A percentile compares a stretch with the other conserved stretches of the same genome.
phyloP scores from a whole-genome alignment of 148 eudicot genomes.

The Cornus florida region DNA sequence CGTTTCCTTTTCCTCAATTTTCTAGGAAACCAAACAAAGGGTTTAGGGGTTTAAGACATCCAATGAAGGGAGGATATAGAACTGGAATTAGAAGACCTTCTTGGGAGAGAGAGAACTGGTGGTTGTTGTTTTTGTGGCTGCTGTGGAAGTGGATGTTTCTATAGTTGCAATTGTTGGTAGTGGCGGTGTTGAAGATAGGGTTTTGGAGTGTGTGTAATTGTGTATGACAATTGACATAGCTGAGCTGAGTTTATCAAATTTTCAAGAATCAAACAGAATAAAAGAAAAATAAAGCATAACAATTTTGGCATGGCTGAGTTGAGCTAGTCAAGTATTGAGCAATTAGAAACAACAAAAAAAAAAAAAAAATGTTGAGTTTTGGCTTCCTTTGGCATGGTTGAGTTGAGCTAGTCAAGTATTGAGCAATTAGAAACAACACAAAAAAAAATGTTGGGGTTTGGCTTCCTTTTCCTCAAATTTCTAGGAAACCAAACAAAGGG shows the following conservation, averaged over 20 bases:
- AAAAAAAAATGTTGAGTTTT: too few species aligned
- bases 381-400: too few species aligned
- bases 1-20: neutral
- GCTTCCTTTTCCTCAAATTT: too few species aligned
- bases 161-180: neutral
- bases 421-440: too few species aligned
- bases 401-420: too few species aligned
- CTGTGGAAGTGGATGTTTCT: neutral
- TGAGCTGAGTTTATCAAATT: neutral
- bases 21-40: neutral
- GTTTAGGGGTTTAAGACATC: neutral
- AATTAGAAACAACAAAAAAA: too few species aligned
- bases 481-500: too few species aligned
- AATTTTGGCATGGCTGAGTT: neutral
- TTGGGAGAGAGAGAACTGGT: constrained; percentile 9
- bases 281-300: neutral
- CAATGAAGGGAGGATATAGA: too few species aligned
- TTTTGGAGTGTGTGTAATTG: neutral
- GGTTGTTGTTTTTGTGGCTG: neutral
- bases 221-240: neutral
- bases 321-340: too few species aligned
- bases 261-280: neutral
- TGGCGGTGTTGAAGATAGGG: neutral
- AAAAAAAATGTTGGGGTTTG: too few species aligned
- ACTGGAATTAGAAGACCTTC: neutral